These are phyloP conservation scores for Linnemannia zychae DNA, from an alignment of 192 early-diverging fungal species.

Conservation along the genomic window DNA sequence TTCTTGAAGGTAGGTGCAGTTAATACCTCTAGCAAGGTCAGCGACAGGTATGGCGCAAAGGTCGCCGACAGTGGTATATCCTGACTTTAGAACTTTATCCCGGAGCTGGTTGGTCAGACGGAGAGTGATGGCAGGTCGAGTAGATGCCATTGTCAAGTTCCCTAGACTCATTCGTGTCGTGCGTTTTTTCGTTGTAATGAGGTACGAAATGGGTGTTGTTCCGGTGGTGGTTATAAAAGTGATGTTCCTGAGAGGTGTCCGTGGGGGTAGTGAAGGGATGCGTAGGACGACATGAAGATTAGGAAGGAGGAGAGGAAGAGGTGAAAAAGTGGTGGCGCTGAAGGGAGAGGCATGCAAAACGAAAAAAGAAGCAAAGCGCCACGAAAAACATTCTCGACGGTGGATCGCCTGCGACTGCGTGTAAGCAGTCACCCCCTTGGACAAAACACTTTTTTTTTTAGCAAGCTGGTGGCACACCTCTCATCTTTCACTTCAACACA, in stretches of 20 bases:
- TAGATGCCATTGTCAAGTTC: conserved; percentile 12
- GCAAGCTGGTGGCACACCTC: neutral
- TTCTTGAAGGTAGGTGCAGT: neutral
- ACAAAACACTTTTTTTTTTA: neutral
- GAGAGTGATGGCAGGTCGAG: conserved; percentile 43
- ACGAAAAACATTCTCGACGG: neutral
- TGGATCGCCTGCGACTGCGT: neutral
- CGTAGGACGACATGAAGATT: neutral
- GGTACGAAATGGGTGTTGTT: neutral
- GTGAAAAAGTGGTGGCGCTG: conserved; percentile 1
- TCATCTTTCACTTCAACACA: neutral
- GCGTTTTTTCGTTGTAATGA: neutral
- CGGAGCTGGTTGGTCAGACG: conserved; percentile 23
- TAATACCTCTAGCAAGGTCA: conserved; percentile 20
- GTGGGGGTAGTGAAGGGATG: neutral
- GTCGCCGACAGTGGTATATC: conserved; percentile 37
- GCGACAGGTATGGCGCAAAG: conserved; percentile 12
- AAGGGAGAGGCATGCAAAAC: neutral
- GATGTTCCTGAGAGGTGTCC: neutral
- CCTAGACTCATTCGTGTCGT: too few relatives aligned
- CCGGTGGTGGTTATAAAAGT: neutral
- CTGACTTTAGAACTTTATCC: conserved; percentile 34
- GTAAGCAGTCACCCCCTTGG: too few relatives aligned
- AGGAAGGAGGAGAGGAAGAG: neutral
- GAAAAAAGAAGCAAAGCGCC: neutral